Percentiles rank a stretch among this genome's conserved stretches.
Evolutionary conservation across 2,329 filamentous ascomycete species (phyloP).

Genomic region (Aspergillus eucalypticola): DNA sequence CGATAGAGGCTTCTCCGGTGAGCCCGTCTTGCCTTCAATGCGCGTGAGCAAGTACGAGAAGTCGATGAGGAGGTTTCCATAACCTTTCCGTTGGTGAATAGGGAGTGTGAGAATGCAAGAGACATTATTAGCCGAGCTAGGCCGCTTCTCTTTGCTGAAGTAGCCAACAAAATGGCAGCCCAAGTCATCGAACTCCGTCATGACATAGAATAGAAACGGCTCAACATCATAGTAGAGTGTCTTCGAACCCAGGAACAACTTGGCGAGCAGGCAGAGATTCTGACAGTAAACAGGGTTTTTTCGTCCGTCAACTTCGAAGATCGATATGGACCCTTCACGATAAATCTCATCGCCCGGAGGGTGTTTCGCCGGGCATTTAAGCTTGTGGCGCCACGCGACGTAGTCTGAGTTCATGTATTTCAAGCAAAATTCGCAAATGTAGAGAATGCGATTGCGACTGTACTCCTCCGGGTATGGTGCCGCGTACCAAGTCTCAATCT

Average conservation of each 20-base stretch:
- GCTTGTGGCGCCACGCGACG: conserved; percentile 95
- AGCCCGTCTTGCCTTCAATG: conserved; percentile 90
- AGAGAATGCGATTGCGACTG: conserved; percentile 92
- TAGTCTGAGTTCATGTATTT: conserved; percentile 99
- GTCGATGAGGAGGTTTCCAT: conserved; percentile 94
- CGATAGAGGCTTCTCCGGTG: conserved; percentile 93
- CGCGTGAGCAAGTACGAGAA: conserved; percentile 96
- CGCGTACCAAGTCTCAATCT: conserved; percentile 99
- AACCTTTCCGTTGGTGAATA: conserved; percentile 95
- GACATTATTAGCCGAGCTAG: conserved; percentile 93
- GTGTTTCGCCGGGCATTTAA: conserved; percentile 94
- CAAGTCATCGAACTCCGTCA: conserved; percentile 84
- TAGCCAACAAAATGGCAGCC: conserved; percentile 98
- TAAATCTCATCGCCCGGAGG: conserved; percentile 98
- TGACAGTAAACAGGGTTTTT: conserved; percentile 95
- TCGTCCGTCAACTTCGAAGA: conserved; percentile 95
- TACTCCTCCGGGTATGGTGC: conserved; percentile 98
- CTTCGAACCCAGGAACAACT: conserved; percentile 97
- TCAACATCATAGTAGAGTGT: conserved; percentile 99
- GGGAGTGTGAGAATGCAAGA: conserved; percentile 95
- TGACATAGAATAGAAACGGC: conserved; percentile 97
- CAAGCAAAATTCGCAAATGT: conserved; percentile 98
- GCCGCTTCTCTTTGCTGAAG: conserved; percentile 97
- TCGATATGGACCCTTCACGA: conserved; percentile 87
- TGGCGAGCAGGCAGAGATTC: conserved; percentile 89